Base-by-base conservation (phyloP, 345 rosid species). In the Orychophragmus violaceus region DNA sequence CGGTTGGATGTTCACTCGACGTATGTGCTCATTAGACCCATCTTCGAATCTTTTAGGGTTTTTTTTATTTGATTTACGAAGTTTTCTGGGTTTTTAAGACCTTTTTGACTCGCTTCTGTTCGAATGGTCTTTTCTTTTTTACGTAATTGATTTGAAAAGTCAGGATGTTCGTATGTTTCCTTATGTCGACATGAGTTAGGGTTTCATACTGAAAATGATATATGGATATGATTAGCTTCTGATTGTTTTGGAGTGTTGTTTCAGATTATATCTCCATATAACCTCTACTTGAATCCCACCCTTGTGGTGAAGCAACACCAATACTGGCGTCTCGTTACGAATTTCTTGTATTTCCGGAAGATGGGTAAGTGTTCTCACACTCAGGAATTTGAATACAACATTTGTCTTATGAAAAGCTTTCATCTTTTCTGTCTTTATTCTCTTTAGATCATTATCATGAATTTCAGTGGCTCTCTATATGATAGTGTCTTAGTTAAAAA, bases 301-400 rank as follows among this genome's bases (percentile, higher is more conserved):
- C 91, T 89, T 39, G 94, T 95, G 59, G 83, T 95, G 63, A 89
- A 85, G 83, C 87, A 89, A 9, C 89, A 86, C 78, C 91, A 95
- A 69, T 79, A 87, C 75, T 95, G 99, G 99, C 97, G 99, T 75
- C 99, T 95, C 60, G 37, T 95, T 69, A 95, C 99, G 28, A 95
- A 95, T 76, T 95, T 95, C 81, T 74, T 95, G 54, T 95, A 87
- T 82, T 95, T 91, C 82, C 84, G 98, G 30, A 89, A 88, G 77
- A 88, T 90, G 97, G 97, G 99, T 84, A 81, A 73, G 19, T 27
- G 44, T 77, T 48, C 61, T 50, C 9, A 5, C 0, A 5, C 35
- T 28, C 49, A 28, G 5, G 5, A 54, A 4, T 1, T 51, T 29
- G 44, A 13, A 55, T 55, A 36, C 25, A 8, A 16, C 6, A 16